These are phyloP conservation scores for Misopates orontium DNA, from an alignment of 257 asterid genomes.

Conservation along the genomic window DNA sequence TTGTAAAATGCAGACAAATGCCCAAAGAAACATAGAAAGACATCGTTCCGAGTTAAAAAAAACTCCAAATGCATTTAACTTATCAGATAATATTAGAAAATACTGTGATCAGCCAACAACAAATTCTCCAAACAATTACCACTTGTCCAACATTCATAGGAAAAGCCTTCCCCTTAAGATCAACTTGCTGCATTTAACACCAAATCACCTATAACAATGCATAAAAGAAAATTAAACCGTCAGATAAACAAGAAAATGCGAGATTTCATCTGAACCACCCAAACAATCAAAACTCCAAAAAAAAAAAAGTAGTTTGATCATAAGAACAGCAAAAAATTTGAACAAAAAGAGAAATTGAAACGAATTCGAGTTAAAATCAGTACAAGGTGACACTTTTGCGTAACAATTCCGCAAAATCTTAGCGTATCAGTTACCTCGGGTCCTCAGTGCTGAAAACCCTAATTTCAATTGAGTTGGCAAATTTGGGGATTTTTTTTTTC, in stretches of 20 bases:
- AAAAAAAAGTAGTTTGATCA: not conserved
- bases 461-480: conserved; percentile 32
- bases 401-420: conserved; percentile 15
- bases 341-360: not conserved
- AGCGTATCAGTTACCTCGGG: conserved; percentile 14
- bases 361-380: not conserved
- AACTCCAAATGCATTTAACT: not conserved
- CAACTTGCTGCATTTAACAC: conserved; percentile 45
- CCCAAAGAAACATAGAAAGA: not conserved
- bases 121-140: conserved; percentile 30
- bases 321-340: not conserved
- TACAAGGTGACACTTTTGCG: not conserved
- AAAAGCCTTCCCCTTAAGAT: conserved; percentile 39
- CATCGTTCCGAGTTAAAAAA: not conserved
- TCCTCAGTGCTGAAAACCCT: conserved; percentile 35
- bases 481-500: conserved; percentile 29
- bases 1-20: not conserved
- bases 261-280: not conserved
- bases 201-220: conserved; percentile 27
- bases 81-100: not conserved
- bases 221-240: not conserved
- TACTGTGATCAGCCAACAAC: no score
- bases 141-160: conserved; percentile 43
- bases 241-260: conserved; percentile 1
- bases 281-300: not conserved